Conservation (phyloP, 148 eudicot species). For the Camellia japonica region DNA sequence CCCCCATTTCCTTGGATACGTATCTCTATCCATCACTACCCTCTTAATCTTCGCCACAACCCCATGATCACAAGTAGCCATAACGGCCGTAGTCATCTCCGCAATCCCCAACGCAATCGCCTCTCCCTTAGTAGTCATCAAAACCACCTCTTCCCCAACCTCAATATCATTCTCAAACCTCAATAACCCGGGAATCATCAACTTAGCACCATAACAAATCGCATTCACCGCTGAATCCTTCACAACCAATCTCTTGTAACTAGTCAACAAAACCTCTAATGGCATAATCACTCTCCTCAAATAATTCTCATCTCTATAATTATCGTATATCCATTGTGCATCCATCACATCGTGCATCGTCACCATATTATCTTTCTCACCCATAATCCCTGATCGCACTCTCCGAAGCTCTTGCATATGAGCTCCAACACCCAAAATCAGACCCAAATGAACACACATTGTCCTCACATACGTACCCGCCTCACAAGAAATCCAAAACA, state of each 20-base stretch:
- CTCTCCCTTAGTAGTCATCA: slow-evolving; percentile 96
- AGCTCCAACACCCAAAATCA: slow-evolving; percentile 78
- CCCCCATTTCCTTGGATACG: slow-evolving; percentile 97
- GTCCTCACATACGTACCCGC: slow-evolving; percentile 97
- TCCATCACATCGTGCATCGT: slow-evolving; percentile 98
- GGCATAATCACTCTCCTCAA: slow-evolving; percentile 91
- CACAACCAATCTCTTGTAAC: slow-evolving; percentile 90
- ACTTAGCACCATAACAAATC: slow-evolving; percentile 89
- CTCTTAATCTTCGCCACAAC: slow-evolving; percentile 96
- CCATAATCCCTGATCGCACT: slow-evolving; percentile 77
- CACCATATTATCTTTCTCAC: slow-evolving; percentile 96
- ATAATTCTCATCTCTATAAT: slow-evolving; percentile 82
- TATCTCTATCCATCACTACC: slow-evolving; percentile 97
- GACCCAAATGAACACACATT: slow-evolving; percentile 92
- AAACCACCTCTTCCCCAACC: slow-evolving; percentile 82
- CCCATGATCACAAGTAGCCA: slow-evolving; percentile 99
- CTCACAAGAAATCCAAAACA: slow-evolving; percentile 94
- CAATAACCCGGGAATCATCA: slow-evolving; percentile 93
- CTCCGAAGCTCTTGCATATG: slow-evolving; percentile 97
- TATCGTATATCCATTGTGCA: slow-evolving; percentile 89
- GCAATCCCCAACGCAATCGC: slow-evolving; percentile 94
- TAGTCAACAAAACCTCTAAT: slow-evolving; percentile 71
- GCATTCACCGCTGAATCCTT: slow-evolving; percentile 97
- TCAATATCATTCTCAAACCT: slow-evolving; percentile 95
- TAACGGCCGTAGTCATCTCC: slow-evolving; percentile 96